Conservation (phyloP, 179 eudicot genomes). For the Drosera spatulata region DNA sequence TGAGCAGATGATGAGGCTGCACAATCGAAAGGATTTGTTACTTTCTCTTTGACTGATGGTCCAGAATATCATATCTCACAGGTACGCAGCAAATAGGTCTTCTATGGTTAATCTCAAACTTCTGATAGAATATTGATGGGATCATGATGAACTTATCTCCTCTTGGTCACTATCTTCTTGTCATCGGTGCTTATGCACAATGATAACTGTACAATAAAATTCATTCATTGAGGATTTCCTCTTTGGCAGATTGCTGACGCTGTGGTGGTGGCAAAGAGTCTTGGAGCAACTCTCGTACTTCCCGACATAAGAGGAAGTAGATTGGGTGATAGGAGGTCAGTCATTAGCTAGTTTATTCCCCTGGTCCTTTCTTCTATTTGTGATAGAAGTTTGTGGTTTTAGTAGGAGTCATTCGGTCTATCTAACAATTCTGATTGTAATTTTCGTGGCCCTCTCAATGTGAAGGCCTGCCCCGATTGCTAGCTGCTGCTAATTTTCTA, state of each 20-base stretch:
- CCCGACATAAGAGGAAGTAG: slow-evolving; percentile 91
- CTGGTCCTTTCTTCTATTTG: neutral
- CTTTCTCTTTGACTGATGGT: slow-evolving; percentile 89
- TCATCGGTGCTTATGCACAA: neutral
- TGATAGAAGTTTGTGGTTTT: no score
- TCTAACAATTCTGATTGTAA: no score
- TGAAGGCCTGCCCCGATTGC: no score
- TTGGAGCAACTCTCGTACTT: slow-evolving; percentile 89
- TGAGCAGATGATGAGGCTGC: slow-evolving; percentile 40
- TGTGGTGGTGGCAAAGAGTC: slow-evolving; percentile 76
- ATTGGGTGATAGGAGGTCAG: slow-evolving; percentile 81
- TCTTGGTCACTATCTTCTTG: neutral
- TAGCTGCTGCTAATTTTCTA: no score
- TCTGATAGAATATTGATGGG: neutral
- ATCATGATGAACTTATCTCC: neutral
- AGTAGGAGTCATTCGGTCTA: no score
- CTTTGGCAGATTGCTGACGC: slow-evolving; percentile 78
- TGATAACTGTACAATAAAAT: neutral
- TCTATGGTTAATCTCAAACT: neutral
- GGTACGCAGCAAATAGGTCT: slow-evolving; percentile 25
- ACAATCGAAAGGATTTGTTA: slow-evolving; percentile 61
- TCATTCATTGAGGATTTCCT: neutral
- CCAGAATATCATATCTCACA: slow-evolving; percentile 97
- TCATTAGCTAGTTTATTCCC: slow-evolving; percentile 1
- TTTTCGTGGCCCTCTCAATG: no score